A percentile compares a stretch with the other conserved stretches of the same genome.
These are phyloP conservation scores for Starmerella apicola DNA, from an alignment of 805 yeast species.

Conservation along the genomic window DNA sequence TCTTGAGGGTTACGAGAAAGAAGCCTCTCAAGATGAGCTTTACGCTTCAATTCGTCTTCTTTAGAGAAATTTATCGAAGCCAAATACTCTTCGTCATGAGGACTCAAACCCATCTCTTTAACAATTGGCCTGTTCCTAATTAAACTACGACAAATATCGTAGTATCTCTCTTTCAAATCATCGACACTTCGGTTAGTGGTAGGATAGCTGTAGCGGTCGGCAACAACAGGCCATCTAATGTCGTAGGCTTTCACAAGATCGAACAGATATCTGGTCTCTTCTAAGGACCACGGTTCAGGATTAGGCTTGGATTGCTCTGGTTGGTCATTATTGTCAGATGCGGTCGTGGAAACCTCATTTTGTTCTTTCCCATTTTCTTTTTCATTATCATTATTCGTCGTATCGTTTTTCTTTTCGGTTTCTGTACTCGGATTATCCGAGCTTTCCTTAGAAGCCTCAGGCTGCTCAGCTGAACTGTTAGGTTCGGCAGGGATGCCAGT, in stretches of 20 bases:
- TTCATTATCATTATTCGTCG: background rate
- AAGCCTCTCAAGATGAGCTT: conserved; percentile 62
- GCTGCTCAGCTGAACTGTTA: background rate
- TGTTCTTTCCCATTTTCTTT: background rate
- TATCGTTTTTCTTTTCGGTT: background rate
- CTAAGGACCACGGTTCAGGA: conserved; percentile 52
- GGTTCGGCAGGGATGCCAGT: background rate
- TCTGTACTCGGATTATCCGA: background rate
- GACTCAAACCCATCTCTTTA: conserved; percentile 31
- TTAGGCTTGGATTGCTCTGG: conserved; percentile 24
- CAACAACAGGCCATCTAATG: conserved; percentile 56
- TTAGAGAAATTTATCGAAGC: conserved; percentile 58
- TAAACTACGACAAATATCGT: conserved; percentile 48
- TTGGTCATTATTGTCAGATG: background rate
- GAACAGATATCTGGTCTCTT: conserved; percentile 71
- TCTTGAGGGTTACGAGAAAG: conserved; percentile 86
- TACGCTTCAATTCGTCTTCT: conserved; percentile 63
- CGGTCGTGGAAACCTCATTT: background rate
- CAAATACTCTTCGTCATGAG: conserved; percentile 41
- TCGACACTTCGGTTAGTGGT: conserved; percentile 42
- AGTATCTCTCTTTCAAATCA: conserved; percentile 74
- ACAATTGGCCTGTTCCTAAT: conserved; percentile 25
- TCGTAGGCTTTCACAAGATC: conserved; percentile 44
- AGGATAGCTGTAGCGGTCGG: conserved; percentile 39
- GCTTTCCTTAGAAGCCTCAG: background rate